These are phyloP conservation scores for Elongisporangium prolatum DNA, from an alignment of 352 stramenopile species.

Conservation along the genomic window DNA sequence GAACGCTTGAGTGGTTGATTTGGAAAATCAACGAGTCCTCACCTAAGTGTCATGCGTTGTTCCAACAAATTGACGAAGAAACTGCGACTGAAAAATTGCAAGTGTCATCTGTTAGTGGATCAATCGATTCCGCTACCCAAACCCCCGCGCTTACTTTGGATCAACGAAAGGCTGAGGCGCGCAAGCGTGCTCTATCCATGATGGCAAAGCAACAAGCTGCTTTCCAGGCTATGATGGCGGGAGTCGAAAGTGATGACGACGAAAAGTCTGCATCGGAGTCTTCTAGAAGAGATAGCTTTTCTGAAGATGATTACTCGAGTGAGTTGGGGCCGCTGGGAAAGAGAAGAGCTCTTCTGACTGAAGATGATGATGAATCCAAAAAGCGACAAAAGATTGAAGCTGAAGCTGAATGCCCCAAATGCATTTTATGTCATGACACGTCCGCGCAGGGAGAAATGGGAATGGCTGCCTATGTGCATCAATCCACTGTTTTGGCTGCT, in stretches of 20 bases:
- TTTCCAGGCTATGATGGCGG: constrained; percentile 80
- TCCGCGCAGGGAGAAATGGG: constrained; percentile 81
- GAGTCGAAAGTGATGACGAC: constrained; percentile 32
- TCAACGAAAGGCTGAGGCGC: constrained; percentile 72
- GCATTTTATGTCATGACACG: constrained; percentile 83
- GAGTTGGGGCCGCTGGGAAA: constrained; percentile 32
- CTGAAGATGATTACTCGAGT: constrained; percentile 5
- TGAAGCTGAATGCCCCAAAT: constrained; percentile 52
- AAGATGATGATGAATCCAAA: constrained; percentile 23
- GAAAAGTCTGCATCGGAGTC: constrained; percentile 22
- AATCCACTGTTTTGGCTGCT: constrained; percentile 78
- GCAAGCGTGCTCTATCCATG: constrained; percentile 65
- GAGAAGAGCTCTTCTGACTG: constrained; percentile 27
- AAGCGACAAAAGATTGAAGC: constrained; percentile 49
- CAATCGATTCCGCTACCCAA: constrained; percentile 2
- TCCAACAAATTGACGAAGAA: constrained; percentile 28
- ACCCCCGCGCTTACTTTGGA: constrained; percentile 44
- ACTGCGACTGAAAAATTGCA: constrained; percentile 20
- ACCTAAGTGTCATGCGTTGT: constrained; percentile 25
- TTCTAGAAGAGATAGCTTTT: constrained; percentile 7
- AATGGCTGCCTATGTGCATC: constrained; percentile 79
- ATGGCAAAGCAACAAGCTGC: constrained; percentile 82
- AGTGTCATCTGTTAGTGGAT: constrained; percentile 1
- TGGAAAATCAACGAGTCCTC: constrained; percentile 51
- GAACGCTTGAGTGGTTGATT: constrained; percentile 73